Conservation (phyloP, 768 basidiomycete species). For the Mycena pura region DNA sequence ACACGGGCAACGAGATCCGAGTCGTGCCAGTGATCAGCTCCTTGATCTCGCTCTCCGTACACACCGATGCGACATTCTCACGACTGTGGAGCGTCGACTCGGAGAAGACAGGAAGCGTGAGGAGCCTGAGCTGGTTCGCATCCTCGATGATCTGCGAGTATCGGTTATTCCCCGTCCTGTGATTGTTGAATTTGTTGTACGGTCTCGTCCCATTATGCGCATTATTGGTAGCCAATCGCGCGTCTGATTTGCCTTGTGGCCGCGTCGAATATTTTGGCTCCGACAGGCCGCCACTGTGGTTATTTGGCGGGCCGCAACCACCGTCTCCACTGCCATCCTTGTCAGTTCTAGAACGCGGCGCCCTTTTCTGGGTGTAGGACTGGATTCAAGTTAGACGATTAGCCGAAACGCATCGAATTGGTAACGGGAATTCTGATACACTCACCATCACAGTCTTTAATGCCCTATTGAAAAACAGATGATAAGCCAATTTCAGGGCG, state of each 20-base stretch:
- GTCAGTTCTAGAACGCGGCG: slow-evolving; percentile 61
- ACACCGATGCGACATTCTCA: slow-evolving; percentile 52
- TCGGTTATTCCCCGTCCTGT: slow-evolving; percentile 2
- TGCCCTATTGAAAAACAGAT: slow-evolving; percentile 52
- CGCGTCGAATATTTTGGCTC: slow-evolving; percentile 44
- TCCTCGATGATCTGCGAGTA: background rate
- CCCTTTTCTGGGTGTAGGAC: slow-evolving; percentile 83
- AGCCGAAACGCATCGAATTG: slow-evolving; percentile 13
- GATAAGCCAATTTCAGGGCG: slow-evolving; percentile 16
- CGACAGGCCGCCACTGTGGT: slow-evolving; percentile 31
- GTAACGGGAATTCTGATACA: too few relatives aligned
- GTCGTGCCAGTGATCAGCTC: slow-evolving; percentile 62
- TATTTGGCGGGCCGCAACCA: slow-evolving; percentile 33
- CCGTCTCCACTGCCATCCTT: slow-evolving; percentile 49
- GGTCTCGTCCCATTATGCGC: slow-evolving; percentile 30
- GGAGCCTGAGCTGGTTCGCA: slow-evolving; percentile 22
- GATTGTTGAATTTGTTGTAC: slow-evolving; percentile 24
- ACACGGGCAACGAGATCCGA: slow-evolving; percentile 46
- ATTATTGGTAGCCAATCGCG: slow-evolving; percentile 51
- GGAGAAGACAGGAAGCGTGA: slow-evolving; percentile 34
- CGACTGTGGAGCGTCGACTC: slow-evolving; percentile 35
- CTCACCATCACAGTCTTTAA: slow-evolving; percentile 85
- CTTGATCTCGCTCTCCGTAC: slow-evolving; percentile 57
- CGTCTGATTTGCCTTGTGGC: slow-evolving; percentile 79
- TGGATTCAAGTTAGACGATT: slow-evolving; percentile 37